These are phyloP conservation scores for Diaporthe velutina DNA, from an alignment of 2,329 filamentous ascomycete species.

Conservation along the genomic window DNA sequence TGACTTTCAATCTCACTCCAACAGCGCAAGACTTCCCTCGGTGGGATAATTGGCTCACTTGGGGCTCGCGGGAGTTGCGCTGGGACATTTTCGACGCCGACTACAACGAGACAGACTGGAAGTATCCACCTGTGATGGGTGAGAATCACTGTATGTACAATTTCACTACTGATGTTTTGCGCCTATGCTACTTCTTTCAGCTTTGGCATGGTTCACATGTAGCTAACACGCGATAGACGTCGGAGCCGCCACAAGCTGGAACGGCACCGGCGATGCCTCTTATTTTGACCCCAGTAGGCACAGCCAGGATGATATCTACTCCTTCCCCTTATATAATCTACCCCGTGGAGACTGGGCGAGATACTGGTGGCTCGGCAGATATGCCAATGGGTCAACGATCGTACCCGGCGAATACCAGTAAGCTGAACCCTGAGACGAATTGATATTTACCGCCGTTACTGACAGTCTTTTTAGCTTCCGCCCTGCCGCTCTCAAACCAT, in stretches of 20 bases:
- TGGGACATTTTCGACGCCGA: constrained; percentile 46
- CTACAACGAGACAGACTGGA: constrained; percentile 46
- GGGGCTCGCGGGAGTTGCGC: constrained; percentile 45
- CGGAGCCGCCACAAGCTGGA: constrained; percentile 15
- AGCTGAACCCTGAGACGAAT: neutral
- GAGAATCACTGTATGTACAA: constrained; percentile 41
- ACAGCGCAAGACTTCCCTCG: constrained; percentile 45
- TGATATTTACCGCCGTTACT: neutral
- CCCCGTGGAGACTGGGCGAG: neutral
- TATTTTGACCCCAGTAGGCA: neutral
- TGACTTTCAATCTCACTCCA: constrained; percentile 45
- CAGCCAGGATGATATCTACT: constrained; percentile 4
- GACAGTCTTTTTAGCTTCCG: neutral
- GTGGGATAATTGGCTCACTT: constrained; percentile 40
- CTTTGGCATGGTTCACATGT: too few species aligned
- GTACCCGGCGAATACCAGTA: constrained; percentile 3
- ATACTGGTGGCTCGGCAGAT: constrained; percentile 24
- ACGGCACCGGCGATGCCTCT: neutral
- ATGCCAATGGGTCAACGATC: constrained; percentile 12
- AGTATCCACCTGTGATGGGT: constrained; percentile 47
- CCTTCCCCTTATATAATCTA: neutral
- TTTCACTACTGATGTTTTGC: neutral
- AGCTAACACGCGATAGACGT: neutral
- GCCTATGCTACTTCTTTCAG: neutral
- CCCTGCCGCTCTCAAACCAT: neutral